These are phyloP conservation scores for Sophora flavescens DNA, from an alignment of 306 rosid species.

Conservation along the genomic window DNA sequence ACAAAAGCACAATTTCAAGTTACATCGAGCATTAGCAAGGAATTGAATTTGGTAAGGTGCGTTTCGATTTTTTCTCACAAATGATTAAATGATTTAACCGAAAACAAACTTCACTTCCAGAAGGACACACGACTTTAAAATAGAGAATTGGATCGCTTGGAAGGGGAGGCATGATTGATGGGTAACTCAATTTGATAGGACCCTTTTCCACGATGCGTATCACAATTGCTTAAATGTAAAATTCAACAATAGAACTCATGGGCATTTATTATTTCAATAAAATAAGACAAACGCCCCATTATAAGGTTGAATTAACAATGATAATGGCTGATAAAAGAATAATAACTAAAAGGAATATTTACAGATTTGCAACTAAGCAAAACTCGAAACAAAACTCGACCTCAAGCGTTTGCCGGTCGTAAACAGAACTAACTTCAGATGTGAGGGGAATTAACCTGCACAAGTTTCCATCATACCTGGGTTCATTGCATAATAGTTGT, in stretches of 20 bases:
- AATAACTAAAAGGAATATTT: conserved; percentile 52
- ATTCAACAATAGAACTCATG: conserved; percentile 50
- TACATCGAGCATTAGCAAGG: neutral
- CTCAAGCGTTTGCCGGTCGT: conserved; percentile 49
- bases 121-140: neutral
- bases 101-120: conserved; percentile 6
- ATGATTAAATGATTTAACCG: neutral
- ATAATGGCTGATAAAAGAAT: conserved; percentile 31
- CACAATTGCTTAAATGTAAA: conserved; percentile 45
- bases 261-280: conserved; percentile 58
- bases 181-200: no score
- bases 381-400: conserved; percentile 47
- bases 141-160: conserved; percentile 5
- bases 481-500: conserved; percentile 35
- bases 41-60: neutral
- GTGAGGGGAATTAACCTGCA: conserved; percentile 51
- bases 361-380: conserved; percentile 58
- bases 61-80: neutral
- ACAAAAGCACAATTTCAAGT: conserved; percentile 3
- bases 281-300: conserved; percentile 46
- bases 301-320: conserved; percentile 45
- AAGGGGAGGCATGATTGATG: conserved; percentile 22
- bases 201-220: no score
- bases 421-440: conserved; percentile 45
- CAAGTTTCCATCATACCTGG: conserved; percentile 54